Conservation (phyloP, 169 alveolate genomes). For the Eimeria necatrix region DNA sequence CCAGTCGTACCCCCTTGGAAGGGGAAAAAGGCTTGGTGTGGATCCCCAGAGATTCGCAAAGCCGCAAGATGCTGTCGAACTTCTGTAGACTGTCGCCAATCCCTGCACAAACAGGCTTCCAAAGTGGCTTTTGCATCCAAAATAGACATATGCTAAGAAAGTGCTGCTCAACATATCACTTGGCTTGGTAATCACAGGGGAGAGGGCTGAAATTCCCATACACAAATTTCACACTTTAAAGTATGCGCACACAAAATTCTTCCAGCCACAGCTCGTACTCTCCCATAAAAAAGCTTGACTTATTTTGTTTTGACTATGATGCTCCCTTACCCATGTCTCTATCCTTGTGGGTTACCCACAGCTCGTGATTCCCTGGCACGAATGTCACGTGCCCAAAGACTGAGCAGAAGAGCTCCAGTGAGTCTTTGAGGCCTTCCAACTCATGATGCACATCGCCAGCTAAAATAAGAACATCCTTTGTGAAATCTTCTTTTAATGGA, state of each 20-base stretch:
- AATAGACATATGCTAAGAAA: too few relatives aligned
- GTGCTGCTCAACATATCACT: too few relatives aligned
- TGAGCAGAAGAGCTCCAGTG: constrained; percentile 62
- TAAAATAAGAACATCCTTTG: constrained; percentile 52
- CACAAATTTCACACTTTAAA: too few relatives aligned
- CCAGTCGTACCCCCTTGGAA: constrained; percentile 35
- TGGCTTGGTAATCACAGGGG: too few relatives aligned
- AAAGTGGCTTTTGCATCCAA: not conserved
- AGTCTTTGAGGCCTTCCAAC: constrained; percentile 58
- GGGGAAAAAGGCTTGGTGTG: constrained; percentile 70
- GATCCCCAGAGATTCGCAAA: constrained; percentile 66
- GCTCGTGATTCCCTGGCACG: constrained; percentile 74
- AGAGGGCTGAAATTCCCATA: too few relatives aligned
- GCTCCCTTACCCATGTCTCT: constrained; percentile 44
- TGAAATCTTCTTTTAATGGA: constrained; percentile 27
- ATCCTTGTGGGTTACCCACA: constrained; percentile 63
- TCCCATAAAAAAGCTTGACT: not conserved
- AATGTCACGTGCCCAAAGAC: constrained; percentile 72
- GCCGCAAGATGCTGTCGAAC: constrained; percentile 58
- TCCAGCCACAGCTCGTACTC: not conserved
- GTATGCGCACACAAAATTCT: not conserved
- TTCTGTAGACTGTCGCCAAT: constrained; percentile 59
- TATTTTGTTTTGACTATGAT: not conserved
- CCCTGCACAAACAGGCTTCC: not conserved
- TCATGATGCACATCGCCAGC: constrained; percentile 75